Conservation (phyloP, 2,329 filamentous ascomycete species). For the Zymoseptoria ardabiliae region DNA sequence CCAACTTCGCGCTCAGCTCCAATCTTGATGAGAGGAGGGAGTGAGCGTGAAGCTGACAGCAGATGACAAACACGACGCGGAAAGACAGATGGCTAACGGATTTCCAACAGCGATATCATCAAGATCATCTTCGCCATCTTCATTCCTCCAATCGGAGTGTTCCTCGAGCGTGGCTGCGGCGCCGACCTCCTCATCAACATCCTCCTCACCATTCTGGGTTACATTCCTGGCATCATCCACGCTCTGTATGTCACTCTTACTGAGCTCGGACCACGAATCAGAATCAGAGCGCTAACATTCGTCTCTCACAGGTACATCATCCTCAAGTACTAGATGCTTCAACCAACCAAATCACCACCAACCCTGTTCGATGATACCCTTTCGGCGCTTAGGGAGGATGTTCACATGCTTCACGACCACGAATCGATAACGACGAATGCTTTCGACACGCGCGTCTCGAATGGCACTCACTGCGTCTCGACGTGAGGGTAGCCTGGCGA, state of each 20-base stretch:
- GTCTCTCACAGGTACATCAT: constrained; percentile 65
- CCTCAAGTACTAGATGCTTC: constrained; percentile 65
- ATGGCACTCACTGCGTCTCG: too few relatives aligned
- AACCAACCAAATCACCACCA: background rate
- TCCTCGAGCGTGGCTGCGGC: constrained; percentile 86
- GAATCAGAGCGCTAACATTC: background rate
- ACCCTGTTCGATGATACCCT: background rate
- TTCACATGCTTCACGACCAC: background rate
- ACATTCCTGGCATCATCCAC: constrained; percentile 68
- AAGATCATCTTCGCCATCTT: constrained; percentile 84
- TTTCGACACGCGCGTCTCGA: too few relatives aligned
- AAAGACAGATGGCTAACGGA: background rate
- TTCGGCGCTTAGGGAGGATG: background rate
- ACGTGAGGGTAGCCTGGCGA: background rate
- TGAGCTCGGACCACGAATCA: background rate
- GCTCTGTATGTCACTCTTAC: constrained; percentile 62
- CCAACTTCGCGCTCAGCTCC: background rate
- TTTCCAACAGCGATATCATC: constrained; percentile 59
- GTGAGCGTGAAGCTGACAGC: background rate
- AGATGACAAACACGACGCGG: constrained; percentile 2
- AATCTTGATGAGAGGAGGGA: background rate
- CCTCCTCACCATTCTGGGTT: constrained; percentile 53
- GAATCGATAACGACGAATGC: background rate
- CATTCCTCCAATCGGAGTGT: constrained; percentile 84
- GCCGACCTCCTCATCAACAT: constrained; percentile 89